Base-by-base conservation (phyloP, 208 protist species). In the Polymyxa betae region DNA sequence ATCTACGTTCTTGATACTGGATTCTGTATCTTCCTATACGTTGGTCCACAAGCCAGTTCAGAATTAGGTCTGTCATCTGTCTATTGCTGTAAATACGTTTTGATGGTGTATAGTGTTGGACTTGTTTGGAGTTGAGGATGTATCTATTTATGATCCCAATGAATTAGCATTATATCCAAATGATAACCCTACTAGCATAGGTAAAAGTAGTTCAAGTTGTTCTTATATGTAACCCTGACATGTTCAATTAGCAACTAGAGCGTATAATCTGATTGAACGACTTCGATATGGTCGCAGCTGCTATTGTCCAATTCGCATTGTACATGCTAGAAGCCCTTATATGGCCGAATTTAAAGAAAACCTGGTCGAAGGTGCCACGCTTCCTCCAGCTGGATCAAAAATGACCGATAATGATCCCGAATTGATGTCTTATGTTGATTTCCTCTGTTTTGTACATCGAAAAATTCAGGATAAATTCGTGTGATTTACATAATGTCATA, bases 401-500 rank as follows among this genome's bases (percentile, higher is more conserved):
- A 89, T 44, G n/a, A n/a, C 29, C 1, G 87, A 12, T 12, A 38
- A 16, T 0, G 87, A 32, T 89, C 41, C 87, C 5, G 87, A 44
- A n/a, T 5, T 78, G 35, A 91, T 91, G 90, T 89, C 41, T 38
- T 91, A 91, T 60, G 90, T 91, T 88, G 90, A 91, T 46, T 91
- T 91, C 90, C 90, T 91, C 1, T 91, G 90, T 77, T 77, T 89
- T 44, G 78, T 91, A 20, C 90, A 91, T 35, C 77, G 90, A 0
- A 66, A 91, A 44, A 91, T 91, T 43, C 90, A 91, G 43, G 16
- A 88, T 0, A 87, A 72, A 77, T 38, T 91, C 43, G 38, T 45
- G 0, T 90, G 45, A 82, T 38, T n/a, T 20, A 82, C 5, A 40
- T n/a, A 35, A 60, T 29, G 5, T 60, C 5, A 29, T 60, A 24